Percentiles rank a stretch among this genome's conserved stretches.
These are phyloP conservation scores for Elsinoe arachidis DNA, from an alignment of 2,329 filamentous ascomycete genomes.

Conservation along the genomic window DNA sequence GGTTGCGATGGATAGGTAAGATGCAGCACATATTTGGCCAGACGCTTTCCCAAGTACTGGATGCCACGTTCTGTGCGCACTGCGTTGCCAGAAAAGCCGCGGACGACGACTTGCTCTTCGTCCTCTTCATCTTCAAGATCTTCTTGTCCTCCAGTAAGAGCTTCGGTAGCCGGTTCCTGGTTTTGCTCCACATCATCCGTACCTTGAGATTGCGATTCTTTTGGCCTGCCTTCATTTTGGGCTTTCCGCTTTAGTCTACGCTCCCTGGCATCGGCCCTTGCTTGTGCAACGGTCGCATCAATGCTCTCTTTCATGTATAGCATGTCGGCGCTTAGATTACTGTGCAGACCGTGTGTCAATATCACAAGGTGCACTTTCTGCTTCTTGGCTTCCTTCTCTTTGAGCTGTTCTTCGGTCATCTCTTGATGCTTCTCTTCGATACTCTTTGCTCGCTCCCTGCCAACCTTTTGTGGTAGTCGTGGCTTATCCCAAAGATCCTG, in stretches of 20 bases:
- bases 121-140: conserved; percentile 51
- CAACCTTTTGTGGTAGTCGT: conserved; percentile 49
- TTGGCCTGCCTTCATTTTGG: conserved; percentile 16
- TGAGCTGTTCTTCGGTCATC: conserved; percentile 15
- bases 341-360: conserved; percentile 88
- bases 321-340: conserved; percentile 94
- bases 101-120: conserved; percentile 77
- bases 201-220: conserved; percentile 35
- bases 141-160: conserved; percentile 43
- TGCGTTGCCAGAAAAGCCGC: conserved; percentile 83
- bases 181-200: conserved; percentile 20
- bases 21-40: conserved; percentile 81
- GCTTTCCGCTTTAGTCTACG: conserved; percentile 37
- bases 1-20: conserved; percentile 94
- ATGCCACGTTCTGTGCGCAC: conserved; percentile 90
- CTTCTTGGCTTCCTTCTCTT: conserved; percentile 42
- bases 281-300: conserved; percentile 69
- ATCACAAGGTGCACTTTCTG: conserved; percentile 86
- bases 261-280: conserved; percentile 58
- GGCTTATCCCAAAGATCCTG: conserved; percentile 89
- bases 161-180: conserved; percentile 34
- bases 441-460: conserved; percentile 9
- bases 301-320: conserved; percentile 96
- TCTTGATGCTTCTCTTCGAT: conserved; percentile 18
- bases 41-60: conserved; percentile 88